Conservation (phyloP, 2,329 filamentous ascomycete species). For the Stagonosporopsis chrysanthemi region DNA sequence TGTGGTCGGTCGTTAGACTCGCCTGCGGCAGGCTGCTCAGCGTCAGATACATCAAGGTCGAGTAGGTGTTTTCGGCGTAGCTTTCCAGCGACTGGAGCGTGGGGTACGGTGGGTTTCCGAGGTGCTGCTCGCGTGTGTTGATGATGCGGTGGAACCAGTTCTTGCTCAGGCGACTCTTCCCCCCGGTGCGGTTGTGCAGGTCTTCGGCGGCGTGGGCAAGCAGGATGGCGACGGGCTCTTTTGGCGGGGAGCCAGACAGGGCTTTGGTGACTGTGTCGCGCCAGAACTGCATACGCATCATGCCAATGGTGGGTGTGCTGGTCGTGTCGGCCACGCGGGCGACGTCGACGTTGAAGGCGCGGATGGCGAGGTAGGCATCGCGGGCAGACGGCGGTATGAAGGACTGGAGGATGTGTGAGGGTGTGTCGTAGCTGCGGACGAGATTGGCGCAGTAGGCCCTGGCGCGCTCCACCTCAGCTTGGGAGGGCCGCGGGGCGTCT, state of each 20-base stretch:
- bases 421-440: conserved; percentile 84
- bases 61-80: conserved; percentile 95
- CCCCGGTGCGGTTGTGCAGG: conserved; percentile 56
- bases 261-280: conserved; percentile 81
- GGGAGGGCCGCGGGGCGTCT: conserved; percentile 39
- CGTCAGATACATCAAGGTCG: conserved; percentile 87
- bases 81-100: conserved; percentile 77
- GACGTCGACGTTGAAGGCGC: conserved; percentile 91
- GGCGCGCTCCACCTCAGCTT: conserved; percentile 61
- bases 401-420: conserved; percentile 83
- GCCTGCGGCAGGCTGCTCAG: conserved; percentile 79
- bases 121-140: conserved; percentile 79
- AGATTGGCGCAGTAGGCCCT: conserved; percentile 66
- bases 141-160: conserved; percentile 73
- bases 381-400: conserved; percentile 79
- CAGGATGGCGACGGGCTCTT: conserved; percentile 89
- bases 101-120: conserved; percentile 83
- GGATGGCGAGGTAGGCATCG: conserved; percentile 87
- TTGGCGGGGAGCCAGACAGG: conserved; percentile 79
- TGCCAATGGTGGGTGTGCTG: conserved; percentile 83
- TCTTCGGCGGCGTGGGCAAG: conserved; percentile 75
- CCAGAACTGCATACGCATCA: conserved; percentile 95
- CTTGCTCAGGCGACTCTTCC: conserved; percentile 60
- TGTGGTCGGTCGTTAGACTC: conserved; percentile 86
- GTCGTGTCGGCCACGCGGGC: conserved; percentile 89